phyloP scores from a whole-genome alignment of 148 eudicot genomes.

The Rhododendron mucronatum region DNA sequence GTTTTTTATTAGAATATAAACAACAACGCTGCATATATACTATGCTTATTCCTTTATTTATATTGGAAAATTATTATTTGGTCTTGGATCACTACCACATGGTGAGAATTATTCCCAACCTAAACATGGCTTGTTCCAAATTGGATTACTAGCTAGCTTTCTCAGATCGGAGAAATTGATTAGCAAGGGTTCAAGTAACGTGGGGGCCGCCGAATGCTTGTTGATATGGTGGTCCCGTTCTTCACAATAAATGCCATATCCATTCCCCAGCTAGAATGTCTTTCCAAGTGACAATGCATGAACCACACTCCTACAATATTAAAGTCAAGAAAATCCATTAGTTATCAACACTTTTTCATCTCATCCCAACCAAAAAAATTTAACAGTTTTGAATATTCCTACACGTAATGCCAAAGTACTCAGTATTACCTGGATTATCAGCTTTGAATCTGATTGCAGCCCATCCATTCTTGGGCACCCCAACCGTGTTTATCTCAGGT shows the following conservation, averaged over 20 bases:
- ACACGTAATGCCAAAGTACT: too few species aligned
- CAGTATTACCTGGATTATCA: slow-evolving; percentile 25
- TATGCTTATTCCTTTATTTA: too few species aligned
- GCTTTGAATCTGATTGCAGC: slow-evolving; percentile 29
- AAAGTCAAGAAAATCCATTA: not conserved
- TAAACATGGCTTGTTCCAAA: too few species aligned
- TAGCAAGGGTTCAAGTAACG: not conserved
- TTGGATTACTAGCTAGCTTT: too few species aligned
- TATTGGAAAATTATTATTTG: too few species aligned
- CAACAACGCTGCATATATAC: too few species aligned
- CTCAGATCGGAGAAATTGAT: not conserved
- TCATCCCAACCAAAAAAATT: not conserved
- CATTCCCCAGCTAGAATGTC: slow-evolving; percentile 3
- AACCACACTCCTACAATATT: slow-evolving; percentile 4
- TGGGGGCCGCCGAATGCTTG: not conserved
- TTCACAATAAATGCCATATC: not conserved
- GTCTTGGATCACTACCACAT: not conserved
- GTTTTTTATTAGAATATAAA: too few species aligned
- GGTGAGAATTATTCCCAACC: too few species aligned
- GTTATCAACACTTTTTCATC: not conserved
- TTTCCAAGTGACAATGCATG: slow-evolving; percentile 7
- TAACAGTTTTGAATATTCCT: too few species aligned
- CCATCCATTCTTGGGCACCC: slow-evolving; percentile 31
- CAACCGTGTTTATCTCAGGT: slow-evolving; percentile 20
- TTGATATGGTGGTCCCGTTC: not conserved